Percentiles rank a stretch among this genome's conserved stretches.
Conservation (phyloP, 306 rosid genomes). For the Betula pendula region DNA sequence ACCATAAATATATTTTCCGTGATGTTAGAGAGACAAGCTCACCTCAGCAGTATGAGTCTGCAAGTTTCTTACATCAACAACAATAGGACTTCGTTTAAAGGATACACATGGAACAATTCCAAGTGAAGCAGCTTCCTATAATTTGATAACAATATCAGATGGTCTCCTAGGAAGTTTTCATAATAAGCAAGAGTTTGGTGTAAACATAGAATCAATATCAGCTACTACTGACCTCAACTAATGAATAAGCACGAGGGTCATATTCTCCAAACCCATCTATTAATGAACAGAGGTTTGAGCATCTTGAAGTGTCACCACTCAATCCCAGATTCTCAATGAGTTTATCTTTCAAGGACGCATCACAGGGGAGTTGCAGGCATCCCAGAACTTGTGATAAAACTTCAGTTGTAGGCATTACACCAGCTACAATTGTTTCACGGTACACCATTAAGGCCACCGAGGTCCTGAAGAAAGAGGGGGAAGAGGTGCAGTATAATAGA, state of each 20-base stretch:
- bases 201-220: constrained; percentile 16
- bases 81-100: constrained; percentile 66
- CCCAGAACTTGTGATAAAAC: constrained; percentile 81
- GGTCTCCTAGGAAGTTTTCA: constrained; percentile 25
- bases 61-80: constrained; percentile 69
- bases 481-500: constrained; percentile 13
- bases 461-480: constrained; percentile 55
- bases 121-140: constrained; percentile 91
- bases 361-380: constrained; percentile 80
- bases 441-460: constrained; percentile 79
- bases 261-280: constrained; percentile 92
- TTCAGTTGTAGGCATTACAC: constrained; percentile 67
- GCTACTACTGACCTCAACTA: constrained; percentile 75
- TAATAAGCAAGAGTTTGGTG: constrained; percentile 9
- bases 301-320: constrained; percentile 44
- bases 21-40: constrained; percentile 31
- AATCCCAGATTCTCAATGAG: constrained; percentile 78
- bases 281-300: constrained; percentile 70
- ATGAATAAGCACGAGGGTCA: constrained; percentile 86
- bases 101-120: constrained; percentile 80
- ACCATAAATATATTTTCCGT: constrained; percentile 8
- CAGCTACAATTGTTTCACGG: constrained; percentile 70
- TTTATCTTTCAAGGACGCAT: constrained; percentile 52
- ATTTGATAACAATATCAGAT: constrained; percentile 29
- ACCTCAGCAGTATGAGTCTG: constrained; percentile 77